phyloP scores from a whole-genome alignment of 148 eudicot species.

The Vaccinium darrowii region DNA sequence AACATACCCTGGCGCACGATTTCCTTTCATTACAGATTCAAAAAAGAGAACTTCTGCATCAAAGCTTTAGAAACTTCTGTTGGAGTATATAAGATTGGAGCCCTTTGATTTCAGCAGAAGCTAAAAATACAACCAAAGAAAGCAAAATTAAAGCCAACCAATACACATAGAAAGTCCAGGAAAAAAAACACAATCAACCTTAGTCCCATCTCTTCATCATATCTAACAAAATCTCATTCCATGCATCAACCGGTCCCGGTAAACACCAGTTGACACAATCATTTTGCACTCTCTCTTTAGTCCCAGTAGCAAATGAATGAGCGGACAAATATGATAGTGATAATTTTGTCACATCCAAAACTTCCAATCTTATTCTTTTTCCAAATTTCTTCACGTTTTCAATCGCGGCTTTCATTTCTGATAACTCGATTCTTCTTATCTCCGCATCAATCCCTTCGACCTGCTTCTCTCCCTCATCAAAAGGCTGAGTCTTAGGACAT shows the following conservation, averaged over 20 bases:
- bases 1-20: too few relatives aligned
- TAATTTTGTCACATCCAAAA: conserved; percentile 71
- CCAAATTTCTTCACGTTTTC: conserved; percentile 13
- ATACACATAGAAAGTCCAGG: not conserved
- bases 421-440: conserved; percentile 59
- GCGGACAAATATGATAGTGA: conserved; percentile 66
- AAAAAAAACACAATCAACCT: not conserved
- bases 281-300: conserved; percentile 61
- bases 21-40: too few relatives aligned
- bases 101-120: not conserved
- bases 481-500: conserved; percentile 76
- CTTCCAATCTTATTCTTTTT: conserved; percentile 40
- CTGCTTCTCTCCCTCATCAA: conserved; percentile 41
- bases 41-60: too few relatives aligned
- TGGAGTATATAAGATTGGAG: not conserved
- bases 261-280: conserved; percentile 97
- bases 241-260: conserved; percentile 84
- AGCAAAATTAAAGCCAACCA: not conserved
- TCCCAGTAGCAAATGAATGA: conserved; percentile 74
- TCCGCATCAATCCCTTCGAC: conserved; percentile 69
- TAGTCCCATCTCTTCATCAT: conserved; percentile 54
- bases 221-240: conserved; percentile 87
- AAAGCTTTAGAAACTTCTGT: too few relatives aligned
- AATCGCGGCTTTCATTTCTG: conserved; percentile 46
- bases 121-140: not conserved